These are phyloP conservation scores for Mortierella sp. DNA, from an alignment of 371 early-diverging fungal genomes.

Conservation along the genomic window DNA sequence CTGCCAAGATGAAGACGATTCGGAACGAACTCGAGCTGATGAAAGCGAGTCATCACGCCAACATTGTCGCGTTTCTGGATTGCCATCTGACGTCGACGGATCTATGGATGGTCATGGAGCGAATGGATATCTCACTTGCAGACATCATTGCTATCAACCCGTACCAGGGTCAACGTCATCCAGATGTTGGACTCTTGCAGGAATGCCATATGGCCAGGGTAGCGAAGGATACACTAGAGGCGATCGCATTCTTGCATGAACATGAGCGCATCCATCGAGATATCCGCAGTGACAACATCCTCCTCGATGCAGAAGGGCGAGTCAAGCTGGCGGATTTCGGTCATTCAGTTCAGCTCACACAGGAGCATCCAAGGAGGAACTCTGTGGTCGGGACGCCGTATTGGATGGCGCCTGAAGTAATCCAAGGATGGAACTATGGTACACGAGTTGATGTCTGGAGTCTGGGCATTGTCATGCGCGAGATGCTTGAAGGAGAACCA, in stretches of 20 bases:
- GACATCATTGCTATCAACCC: conserved; percentile 75
- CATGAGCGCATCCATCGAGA: conserved; percentile 95
- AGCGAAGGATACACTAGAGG: conserved; percentile 85
- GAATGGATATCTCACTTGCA: conserved; percentile 84
- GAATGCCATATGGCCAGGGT: conserved; percentile 75
- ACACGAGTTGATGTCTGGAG: conserved; percentile 92
- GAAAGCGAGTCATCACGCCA: conserved; percentile 76
- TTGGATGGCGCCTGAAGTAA: conserved; percentile 99
- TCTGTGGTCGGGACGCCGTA: conserved; percentile 85
- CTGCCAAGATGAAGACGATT: conserved; percentile 74
- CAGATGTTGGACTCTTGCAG: conserved; percentile 56
- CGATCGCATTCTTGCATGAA: conserved; percentile 91
- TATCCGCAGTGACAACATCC: conserved; percentile 87
- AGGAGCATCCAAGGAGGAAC: conserved; percentile 70
- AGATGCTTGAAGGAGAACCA: conserved; percentile 86
- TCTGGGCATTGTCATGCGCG: conserved; percentile 83
- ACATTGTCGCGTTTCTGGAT: conserved; percentile 78
- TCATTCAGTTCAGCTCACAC: conserved; percentile 74
- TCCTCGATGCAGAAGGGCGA: conserved; percentile 76
- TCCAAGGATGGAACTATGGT: conserved; percentile 80
- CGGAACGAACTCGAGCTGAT: conserved; percentile 78
- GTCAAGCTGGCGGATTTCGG: conserved; percentile 85
- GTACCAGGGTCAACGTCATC: conserved; percentile 57
- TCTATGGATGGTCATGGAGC: conserved; percentile 83
- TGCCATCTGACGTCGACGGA: conserved; percentile 67